Percentiles rank a stretch among this genome's conserved stretches.
Evolutionary conservation across 2,329 filamentous ascomycete genomes (phyloP).

Genomic region (Niveomyces coronatus): DNA sequence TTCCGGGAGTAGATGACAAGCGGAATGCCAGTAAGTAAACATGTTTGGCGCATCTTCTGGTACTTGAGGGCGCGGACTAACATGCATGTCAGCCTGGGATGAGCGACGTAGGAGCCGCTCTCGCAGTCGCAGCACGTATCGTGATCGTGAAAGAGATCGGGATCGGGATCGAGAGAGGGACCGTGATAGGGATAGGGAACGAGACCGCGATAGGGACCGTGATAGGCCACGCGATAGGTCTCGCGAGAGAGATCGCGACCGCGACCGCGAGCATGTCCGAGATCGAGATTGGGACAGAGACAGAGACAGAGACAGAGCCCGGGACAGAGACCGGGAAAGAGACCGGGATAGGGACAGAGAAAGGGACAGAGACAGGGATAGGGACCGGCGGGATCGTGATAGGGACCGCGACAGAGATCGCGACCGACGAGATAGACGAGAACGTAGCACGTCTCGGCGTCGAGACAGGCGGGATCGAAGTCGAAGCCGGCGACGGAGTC

Average conservation of each 20-base stretch:
- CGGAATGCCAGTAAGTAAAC: constrained; percentile 14
- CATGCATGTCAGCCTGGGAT: constrained; percentile 35
- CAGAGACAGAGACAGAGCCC: constrained; percentile 16
- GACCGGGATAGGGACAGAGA: constrained; percentile 19
- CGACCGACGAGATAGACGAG: constrained; percentile 15
- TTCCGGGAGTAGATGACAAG: constrained; percentile 48
- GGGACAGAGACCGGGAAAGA: constrained; percentile 13
- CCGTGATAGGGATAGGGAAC: constrained; percentile 16
- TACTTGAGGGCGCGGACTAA: constrained; percentile 24
- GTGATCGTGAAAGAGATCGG: constrained; percentile 21
- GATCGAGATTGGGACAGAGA: constrained; percentile 24
- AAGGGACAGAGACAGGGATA: constrained; percentile 14
- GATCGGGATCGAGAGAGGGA: constrained; percentile 23
- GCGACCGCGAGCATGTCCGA: constrained; percentile 20
- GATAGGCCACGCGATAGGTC: constrained; percentile 29
- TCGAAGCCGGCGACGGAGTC: constrained; percentile 31
- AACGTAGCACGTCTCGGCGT: constrained; percentile 25
- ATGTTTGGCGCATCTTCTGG: constrained; percentile 13
- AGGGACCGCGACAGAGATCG: constrained; percentile 12
- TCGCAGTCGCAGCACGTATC: constrained; percentile 21
- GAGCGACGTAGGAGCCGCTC: constrained; percentile 27
- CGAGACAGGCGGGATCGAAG: constrained; percentile 27
- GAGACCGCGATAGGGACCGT: constrained; percentile 19
- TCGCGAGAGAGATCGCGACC: constrained; percentile 20
- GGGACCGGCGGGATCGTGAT: constrained; percentile 14